Percentiles rank a stretch among this genome's conserved stretches.
These are phyloP conservation scores for Pouteria campechiana DNA, from an alignment of 179 eudicot genomes.

Conservation along the genomic window DNA sequence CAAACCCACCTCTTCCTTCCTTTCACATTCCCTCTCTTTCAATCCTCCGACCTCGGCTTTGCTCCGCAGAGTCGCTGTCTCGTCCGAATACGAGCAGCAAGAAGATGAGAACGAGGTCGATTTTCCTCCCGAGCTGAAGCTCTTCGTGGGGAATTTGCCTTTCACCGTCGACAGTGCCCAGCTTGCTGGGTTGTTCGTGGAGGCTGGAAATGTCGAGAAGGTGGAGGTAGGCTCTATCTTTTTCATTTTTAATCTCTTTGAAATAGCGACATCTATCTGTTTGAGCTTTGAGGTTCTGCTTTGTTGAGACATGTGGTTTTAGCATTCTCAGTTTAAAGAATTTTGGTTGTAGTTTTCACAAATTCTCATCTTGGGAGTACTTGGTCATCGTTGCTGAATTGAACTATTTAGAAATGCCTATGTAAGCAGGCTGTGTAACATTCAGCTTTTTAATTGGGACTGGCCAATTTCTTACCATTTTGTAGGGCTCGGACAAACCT, in stretches of 20 bases:
- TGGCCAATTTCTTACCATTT: too few relatives aligned
- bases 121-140: constrained; percentile 62
- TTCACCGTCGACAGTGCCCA: constrained; percentile 65
- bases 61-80: constrained; percentile 30
- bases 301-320: too few relatives aligned
- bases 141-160: constrained; percentile 86
- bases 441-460: too few relatives aligned
- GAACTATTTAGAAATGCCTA: too few relatives aligned
- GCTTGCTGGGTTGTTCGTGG: constrained; percentile 62
- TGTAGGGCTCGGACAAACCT: too few relatives aligned
- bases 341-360: too few relatives aligned
- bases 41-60: constrained; percentile 22
- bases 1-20: constrained; percentile 14
- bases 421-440: too few relatives aligned
- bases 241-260: background rate
- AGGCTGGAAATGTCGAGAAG: constrained; percentile 78
- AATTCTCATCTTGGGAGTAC: too few relatives aligned
- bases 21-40: constrained; percentile 30
- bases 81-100: constrained; percentile 42
- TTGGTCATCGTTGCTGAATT: too few relatives aligned
- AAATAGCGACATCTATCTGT: too few relatives aligned
- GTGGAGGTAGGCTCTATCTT: constrained; percentile 61
- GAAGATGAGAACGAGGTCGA: constrained; percentile 6
- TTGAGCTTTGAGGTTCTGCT: too few relatives aligned
- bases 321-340: too few relatives aligned